phyloP scores from a whole-genome alignment of 106 monocot species.

The Dioscorea dumetorum region DNA sequence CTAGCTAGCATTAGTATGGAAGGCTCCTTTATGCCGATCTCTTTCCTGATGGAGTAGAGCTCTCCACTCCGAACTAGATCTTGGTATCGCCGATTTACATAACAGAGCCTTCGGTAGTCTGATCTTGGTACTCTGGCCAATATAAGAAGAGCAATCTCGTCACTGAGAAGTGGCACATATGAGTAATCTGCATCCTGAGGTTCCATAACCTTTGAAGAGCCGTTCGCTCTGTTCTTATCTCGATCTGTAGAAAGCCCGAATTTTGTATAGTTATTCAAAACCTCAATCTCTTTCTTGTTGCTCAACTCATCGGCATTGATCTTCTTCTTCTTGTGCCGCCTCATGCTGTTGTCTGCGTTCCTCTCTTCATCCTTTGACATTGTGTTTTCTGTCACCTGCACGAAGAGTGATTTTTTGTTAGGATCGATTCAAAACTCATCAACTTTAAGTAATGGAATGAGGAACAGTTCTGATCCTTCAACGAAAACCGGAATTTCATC shows the following conservation, averaged over 20 bases:
- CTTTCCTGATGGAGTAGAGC: conserved; percentile 23
- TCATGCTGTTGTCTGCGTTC: neutral
- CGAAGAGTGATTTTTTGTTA: no score
- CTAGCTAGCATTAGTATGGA: conserved; percentile 25
- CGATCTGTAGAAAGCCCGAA: neutral
- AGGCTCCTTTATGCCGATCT: conserved; percentile 19
- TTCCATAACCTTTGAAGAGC: neutral
- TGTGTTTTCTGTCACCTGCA: neutral
- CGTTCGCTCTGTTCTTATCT: neutral
- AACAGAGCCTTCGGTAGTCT: conserved; percentile 13
- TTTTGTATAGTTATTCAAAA: neutral
- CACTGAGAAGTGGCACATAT: conserved; percentile 18
- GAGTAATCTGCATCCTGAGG: conserved; percentile 19
- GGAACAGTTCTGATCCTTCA: no score
- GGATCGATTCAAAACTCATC: no score
- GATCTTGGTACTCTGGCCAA: conserved; percentile 27
- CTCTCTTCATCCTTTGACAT: conserved; percentile 29
- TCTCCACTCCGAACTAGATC: conserved; percentile 17
- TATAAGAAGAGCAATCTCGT: conserved; percentile 31
- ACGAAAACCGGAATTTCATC: no score
- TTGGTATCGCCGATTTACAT: conserved; percentile 17
- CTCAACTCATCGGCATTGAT: neutral
- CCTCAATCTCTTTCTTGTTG: conserved; percentile 1
- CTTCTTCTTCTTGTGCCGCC: neutral
- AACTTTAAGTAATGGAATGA: no score